A percentile compares a stretch with the other conserved stretches of the same genome.
These are phyloP conservation scores for Penicillium brevicompactum DNA, from an alignment of 2,329 filamentous ascomycete species.

Conservation along the genomic window DNA sequence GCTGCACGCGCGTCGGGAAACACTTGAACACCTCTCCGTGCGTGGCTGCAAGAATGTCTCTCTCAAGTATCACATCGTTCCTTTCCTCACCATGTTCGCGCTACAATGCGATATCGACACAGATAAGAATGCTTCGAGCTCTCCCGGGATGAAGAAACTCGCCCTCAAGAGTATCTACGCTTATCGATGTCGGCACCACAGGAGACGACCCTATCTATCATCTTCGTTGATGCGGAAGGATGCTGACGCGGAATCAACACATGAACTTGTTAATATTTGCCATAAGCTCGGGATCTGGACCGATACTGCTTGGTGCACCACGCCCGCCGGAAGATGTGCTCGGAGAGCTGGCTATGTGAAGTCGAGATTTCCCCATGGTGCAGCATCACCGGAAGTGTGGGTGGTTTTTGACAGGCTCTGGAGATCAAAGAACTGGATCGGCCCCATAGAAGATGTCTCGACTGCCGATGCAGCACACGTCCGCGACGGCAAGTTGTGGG, in stretches of 20 bases:
- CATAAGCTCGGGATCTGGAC: constrained; percentile 63
- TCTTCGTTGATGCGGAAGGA: constrained; percentile 58
- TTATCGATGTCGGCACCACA: constrained; percentile 64
- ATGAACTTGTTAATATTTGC: constrained; percentile 61
- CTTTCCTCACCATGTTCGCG: constrained; percentile 55
- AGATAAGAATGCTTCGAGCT: constrained; percentile 39
- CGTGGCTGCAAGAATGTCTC: constrained; percentile 67
- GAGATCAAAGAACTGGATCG: constrained; percentile 62
- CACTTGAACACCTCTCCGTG: constrained; percentile 61
- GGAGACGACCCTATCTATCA: constrained; percentile 61
- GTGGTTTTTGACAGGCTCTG: constrained; percentile 64
- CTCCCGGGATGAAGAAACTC: constrained; percentile 41
- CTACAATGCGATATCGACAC: constrained; percentile 49
- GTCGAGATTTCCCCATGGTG: constrained; percentile 53
- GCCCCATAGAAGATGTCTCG: constrained; percentile 37
- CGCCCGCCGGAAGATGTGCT: constrained; percentile 58
- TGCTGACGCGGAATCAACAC: constrained; percentile 62
- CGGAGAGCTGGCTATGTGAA: constrained; percentile 59
- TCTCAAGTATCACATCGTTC: constrained; percentile 65
- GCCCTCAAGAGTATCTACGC: constrained; percentile 63
- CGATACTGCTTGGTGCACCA: constrained; percentile 64
- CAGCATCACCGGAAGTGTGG: constrained; percentile 59
- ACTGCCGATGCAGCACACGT: constrained; percentile 28
- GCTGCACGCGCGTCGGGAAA: constrained; percentile 55
- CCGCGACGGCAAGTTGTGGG: constrained; percentile 58